Percentiles rank a stretch among this genome's conserved stretches.
These are phyloP conservation scores for Hypsizygus marmoreus DNA, from an alignment of 768 basidiomycete genomes.

Conservation along the genomic window DNA sequence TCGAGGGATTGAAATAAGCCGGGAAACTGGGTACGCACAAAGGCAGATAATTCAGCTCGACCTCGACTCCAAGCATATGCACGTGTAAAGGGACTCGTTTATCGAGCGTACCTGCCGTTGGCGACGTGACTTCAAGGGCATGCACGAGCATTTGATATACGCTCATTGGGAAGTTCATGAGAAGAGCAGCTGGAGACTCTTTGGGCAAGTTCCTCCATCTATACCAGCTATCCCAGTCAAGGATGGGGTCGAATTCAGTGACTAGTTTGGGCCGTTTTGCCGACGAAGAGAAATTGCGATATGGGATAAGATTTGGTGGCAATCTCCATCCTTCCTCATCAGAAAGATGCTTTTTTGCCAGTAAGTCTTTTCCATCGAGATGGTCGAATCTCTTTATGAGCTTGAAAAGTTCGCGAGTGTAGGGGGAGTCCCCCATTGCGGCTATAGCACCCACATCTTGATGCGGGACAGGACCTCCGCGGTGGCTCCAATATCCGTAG, in stretches of 20 bases:
- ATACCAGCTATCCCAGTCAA: conserved; percentile 45
- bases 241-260: conserved; percentile 22
- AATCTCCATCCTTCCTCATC: conserved; percentile 37
- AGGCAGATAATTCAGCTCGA: conserved; percentile 45
- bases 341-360: conserved; percentile 24
- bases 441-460: conserved; percentile 13
- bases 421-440: background rate
- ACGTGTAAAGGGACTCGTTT: conserved; percentile 31
- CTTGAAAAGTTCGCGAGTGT: background rate
- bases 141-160: conserved; percentile 36
- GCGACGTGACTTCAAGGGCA: conserved; percentile 29
- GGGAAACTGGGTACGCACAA: conserved; percentile 28
- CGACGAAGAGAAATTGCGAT: conserved; percentile 29
- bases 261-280: conserved; percentile 21
- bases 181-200: conserved; percentile 41
- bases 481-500: conserved; percentile 41
- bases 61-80: conserved; percentile 42
- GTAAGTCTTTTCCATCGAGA: conserved; percentile 34
- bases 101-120: conserved; percentile 15
- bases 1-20: no score
- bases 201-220: conserved; percentile 40
- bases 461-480: conserved; percentile 35
- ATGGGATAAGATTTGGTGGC: conserved; percentile 23
- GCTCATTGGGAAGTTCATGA: conserved; percentile 41
- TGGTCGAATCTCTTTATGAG: conserved; percentile 20